A percentile compares a stretch with the other conserved stretches of the same genome.
phyloP scores from a whole-genome alignment of 2,329 filamentous ascomycete species.

The Aspergillus sergii region DNA sequence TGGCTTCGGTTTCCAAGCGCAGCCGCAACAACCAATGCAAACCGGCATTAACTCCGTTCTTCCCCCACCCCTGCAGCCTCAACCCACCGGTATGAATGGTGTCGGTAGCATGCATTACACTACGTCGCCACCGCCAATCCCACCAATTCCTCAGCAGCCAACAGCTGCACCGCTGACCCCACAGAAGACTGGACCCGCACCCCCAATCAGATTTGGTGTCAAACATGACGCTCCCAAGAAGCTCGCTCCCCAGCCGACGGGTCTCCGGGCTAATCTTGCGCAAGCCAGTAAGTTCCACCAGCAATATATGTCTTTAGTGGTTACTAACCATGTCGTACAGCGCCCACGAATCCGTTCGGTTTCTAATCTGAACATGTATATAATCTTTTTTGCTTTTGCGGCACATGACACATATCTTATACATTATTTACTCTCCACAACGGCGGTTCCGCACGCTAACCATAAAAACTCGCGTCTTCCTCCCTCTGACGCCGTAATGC shows the following conservation, averaged over 20 bases:
- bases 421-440: slow-evolving; percentile 23
- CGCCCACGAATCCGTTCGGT: slow-evolving; percentile 71
- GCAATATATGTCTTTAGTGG: background rate
- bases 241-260: slow-evolving; percentile 82
- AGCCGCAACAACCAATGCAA: slow-evolving; percentile 53
- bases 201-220: slow-evolving; percentile 86
- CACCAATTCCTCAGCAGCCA: slow-evolving; percentile 61
- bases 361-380: slow-evolving; percentile 53
- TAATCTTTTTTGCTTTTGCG: slow-evolving; percentile 25
- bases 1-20: slow-evolving; percentile 52
- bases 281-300: slow-evolving; percentile 82
- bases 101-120: slow-evolving; percentile 50
- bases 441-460: slow-evolving; percentile 18
- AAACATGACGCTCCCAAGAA: slow-evolving; percentile 70
- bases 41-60: slow-evolving; percentile 56
- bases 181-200: slow-evolving; percentile 83
- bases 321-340: slow-evolving; percentile 42
- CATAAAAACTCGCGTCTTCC: slow-evolving; percentile 12
- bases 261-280: slow-evolving; percentile 82
- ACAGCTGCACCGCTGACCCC: slow-evolving; percentile 67
- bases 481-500: slow-evolving; percentile 17
- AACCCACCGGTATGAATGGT: slow-evolving; percentile 53
- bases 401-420: slow-evolving; percentile 28
- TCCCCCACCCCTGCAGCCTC: slow-evolving; percentile 54
- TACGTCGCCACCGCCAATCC: slow-evolving; percentile 56